Evolutionary conservation across 2,329 filamentous ascomycete genomes (phyloP), one percentile per base, ranked within the genome.

Genomic region (Venturia nashicola): DNA sequence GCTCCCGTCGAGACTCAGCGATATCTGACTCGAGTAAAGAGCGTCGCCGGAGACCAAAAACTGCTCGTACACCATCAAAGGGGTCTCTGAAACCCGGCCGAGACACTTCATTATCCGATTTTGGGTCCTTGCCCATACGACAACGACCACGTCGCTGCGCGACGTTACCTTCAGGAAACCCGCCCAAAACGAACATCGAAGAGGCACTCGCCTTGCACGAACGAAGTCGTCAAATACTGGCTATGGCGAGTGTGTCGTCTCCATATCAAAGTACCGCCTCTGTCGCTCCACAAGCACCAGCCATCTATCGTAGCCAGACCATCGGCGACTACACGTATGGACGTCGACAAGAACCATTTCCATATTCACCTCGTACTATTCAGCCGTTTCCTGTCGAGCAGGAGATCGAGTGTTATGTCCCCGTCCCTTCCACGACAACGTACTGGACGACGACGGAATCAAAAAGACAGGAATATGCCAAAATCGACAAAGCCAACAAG

Each of bases 161-260:
- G 44, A 75, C 71, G 63, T 71, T 70, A 5, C 70, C 73, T 57
- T 68, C 70, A 18, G 66, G 67, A 12, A 69, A 69, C 6, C 65
- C 69, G 12, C 65, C n/a, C 36, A 48, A 64, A 40, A 70, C 67
- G 62, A 71, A 75, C 59, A 69, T 75, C 54, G 74, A 76, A 66
- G 73, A 75, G 62, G 73, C 74, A 16, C 70, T 75, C 0, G 74
- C 74, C 14, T 69, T 76, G 40, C 74, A 76, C 66, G 74, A 73
- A 62, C 72, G 74, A 67, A 73, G 71, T 62, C 75, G 72, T 65
- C 72, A 68, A 64, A 67, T 76, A 51, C 67, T 68, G 44, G 36
- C 54, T 12, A 55, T 27, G 34, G 32, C 62, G 8, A 34, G 39
- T 34, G 27, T 39, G 27, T 42, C 65, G 39, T 36, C 44, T 46